Percentiles rank a stretch among this genome's conserved stretches.
These are phyloP conservation scores for Kodamaea ohmeri DNA, from an alignment of 1,139 yeast species.

Conservation along the genomic window DNA sequence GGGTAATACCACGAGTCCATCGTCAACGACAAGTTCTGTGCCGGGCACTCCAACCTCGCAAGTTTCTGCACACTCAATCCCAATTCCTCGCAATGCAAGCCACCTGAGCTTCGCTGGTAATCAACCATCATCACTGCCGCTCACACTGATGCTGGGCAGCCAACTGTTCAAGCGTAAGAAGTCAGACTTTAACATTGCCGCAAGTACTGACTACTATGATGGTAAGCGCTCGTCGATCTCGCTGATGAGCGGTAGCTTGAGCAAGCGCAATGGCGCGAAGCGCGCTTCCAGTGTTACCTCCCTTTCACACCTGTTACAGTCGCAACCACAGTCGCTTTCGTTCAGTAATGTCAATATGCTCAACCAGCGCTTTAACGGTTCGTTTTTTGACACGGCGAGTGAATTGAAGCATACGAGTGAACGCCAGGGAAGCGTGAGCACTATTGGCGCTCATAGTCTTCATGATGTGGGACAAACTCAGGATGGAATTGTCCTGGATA, in stretches of 20 bases:
- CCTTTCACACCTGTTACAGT: constrained; percentile 5
- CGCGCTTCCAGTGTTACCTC: constrained; percentile 8
- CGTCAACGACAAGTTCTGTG: constrained; percentile 11
- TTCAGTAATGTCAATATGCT: constrained; percentile 28
- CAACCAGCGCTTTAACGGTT: constrained; percentile 21
- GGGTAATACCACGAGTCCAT: constrained; percentile 9
- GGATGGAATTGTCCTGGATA: no score
- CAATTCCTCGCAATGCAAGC: constrained; percentile 23
- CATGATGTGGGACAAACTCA: no score
- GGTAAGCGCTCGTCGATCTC: constrained; percentile 16
- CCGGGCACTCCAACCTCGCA: constrained; percentile 12
- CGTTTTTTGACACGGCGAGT: constrained; percentile 28
- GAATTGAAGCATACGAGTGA: no score
- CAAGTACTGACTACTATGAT: constrained; percentile 14
- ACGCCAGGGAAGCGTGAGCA: no score
- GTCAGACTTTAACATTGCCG: constrained; percentile 31
- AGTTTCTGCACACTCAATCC: constrained; percentile 22
- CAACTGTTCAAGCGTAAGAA: constrained; percentile 45
- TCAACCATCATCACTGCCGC: constrained; percentile 17
- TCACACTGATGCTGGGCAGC: constrained; percentile 20
- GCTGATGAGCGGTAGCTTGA: constrained; percentile 12
- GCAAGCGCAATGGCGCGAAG: constrained; percentile 8
- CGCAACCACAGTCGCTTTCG: constrained; percentile 21
- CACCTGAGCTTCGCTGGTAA: constrained; percentile 3
- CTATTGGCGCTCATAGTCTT: no score